Evolutionary conservation across 331 rosid species (phyloP).

Genomic region (Telfairia occidentalis): DNA sequence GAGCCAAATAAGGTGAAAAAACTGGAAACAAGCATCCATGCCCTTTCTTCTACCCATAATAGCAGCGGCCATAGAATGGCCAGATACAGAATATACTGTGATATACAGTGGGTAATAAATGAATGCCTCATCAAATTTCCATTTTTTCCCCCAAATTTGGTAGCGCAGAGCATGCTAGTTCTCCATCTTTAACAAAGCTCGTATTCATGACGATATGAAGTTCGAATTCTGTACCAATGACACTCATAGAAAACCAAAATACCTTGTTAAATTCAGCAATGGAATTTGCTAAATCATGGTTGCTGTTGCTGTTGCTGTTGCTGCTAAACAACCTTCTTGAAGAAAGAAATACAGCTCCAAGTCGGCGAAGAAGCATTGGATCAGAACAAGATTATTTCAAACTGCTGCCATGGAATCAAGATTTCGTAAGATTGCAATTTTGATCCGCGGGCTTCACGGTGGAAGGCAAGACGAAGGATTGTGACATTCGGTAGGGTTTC

Average conservation of each 20-base stretch:
- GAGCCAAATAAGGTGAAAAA: background rate
- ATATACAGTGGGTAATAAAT: background rate
- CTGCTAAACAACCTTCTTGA: conserved; percentile 31
- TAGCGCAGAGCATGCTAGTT: background rate
- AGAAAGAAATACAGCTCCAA: conserved; percentile 20
- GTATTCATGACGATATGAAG: background rate
- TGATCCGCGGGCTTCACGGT: background rate
- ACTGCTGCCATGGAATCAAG: conserved; percentile 11
- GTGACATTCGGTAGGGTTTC: background rate
- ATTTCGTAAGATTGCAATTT: background rate
- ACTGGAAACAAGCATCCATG: background rate
- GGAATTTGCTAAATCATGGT: conserved; percentile 30
- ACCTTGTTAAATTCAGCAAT: conserved; percentile 44
- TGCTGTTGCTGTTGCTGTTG: conserved; percentile 15
- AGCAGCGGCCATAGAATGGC: background rate
- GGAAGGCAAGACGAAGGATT: background rate
- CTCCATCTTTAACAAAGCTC: background rate
- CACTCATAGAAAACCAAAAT: background rate
- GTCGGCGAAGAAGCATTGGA: conserved; percentile 34
- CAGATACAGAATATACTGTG: background rate
- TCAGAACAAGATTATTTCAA: background rate
- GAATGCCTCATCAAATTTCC: background rate
- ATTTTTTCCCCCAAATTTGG: background rate
- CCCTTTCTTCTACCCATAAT: background rate
- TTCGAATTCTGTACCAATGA: background rate